Conservation (phyloP, 176 grass and related monocot species). For the Aegilops speltoides region DNA sequence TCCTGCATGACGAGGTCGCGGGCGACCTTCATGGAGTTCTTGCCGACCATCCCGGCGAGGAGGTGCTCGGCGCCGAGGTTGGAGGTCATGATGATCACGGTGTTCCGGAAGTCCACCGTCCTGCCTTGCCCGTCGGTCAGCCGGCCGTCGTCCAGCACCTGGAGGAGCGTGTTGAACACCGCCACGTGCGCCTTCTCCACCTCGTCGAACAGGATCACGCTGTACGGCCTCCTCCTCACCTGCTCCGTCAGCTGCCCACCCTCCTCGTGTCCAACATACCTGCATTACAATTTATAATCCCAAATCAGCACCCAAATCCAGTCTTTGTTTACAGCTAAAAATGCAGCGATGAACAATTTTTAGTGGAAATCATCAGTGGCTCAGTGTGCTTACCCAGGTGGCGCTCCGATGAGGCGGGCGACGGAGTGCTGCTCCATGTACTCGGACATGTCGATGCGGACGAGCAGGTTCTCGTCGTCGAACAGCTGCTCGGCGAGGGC, state of each 20-base stretch:
- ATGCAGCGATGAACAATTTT: no score
- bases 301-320: slow-evolving; percentile 19
- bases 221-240: slow-evolving; percentile 78
- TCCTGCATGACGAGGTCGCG: slow-evolving; percentile 75
- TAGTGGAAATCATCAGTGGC: not conserved
- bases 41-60: slow-evolving; percentile 76
- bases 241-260: slow-evolving; percentile 90
- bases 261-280: slow-evolving; percentile 96
- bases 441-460: slow-evolving; percentile 95
- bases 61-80: slow-evolving; percentile 98
- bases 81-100: slow-evolving; percentile 96
- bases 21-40: slow-evolving; percentile 76
- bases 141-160: slow-evolving; percentile 91
- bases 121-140: slow-evolving; percentile 89
- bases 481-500: slow-evolving; percentile 91
- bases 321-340: not conserved
- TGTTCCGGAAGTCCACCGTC: slow-evolving; percentile 92
- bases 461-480: slow-evolving; percentile 90
- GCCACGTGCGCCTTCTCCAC: slow-evolving; percentile 93
- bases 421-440: slow-evolving; percentile 99
- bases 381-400: slow-evolving; percentile 61
- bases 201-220: slow-evolving; percentile 95
- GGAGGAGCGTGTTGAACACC: slow-evolving; percentile 94
- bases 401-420: slow-evolving; percentile 81
- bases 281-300: not conserved